Evolutionary conservation across 768 basidiomycete genomes (phyloP), one percentile per base, ranked within the genome.

Genomic region (Lentinula detonsa): DNA sequence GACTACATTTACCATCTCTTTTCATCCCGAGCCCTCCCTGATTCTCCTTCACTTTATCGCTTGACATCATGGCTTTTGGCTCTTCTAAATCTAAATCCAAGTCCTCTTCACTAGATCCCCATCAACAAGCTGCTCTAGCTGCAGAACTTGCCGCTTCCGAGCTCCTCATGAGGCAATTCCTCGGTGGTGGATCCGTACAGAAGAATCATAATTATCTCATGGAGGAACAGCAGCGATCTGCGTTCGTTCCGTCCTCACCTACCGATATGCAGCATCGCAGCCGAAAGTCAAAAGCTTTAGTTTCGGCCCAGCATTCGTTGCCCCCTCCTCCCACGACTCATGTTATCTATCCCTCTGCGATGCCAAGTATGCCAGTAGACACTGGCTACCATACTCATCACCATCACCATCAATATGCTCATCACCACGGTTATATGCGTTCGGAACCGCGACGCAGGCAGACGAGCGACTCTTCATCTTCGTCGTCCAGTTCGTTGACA

Each of bases 211-310:
- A 59, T 16, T 15, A 28, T 34, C 33, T 48, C 9, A 33, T 45
- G 43, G 18, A 34, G 57, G 45, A 59, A 33, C 57, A 59, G 46
- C 33, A 46, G 33, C 57, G 46, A 35, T 39, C 54, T 43, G 54
- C 54, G 35, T 28, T 35, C 35, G 37, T 35, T 8, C 31, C 50
- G 33, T 33, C 50, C 50, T 6, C n/a, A 4, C 34, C 50, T 9
- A 4, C 46, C 11, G 46, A 48, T n/a, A 48, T 48, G 40, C 39
- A 28, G 7, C 37, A 35, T 15, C 33, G 18, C n/a, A 56, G 37
- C 11, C 28, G 37, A 21, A 39, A 43, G 37, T 56, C 54, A 13
- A 56, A 43, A 39, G n/a, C n/a, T 23, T 54, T 16, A 16, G 18
- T 16, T 21, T 15, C 15, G 3, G 18, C 35, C 5, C 37, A 13